Percentiles rank a stretch among this genome's conserved stretches.
phyloP scores from a whole-genome alignment of 1,139 yeast species.

The Pichia sp. region DNA sequence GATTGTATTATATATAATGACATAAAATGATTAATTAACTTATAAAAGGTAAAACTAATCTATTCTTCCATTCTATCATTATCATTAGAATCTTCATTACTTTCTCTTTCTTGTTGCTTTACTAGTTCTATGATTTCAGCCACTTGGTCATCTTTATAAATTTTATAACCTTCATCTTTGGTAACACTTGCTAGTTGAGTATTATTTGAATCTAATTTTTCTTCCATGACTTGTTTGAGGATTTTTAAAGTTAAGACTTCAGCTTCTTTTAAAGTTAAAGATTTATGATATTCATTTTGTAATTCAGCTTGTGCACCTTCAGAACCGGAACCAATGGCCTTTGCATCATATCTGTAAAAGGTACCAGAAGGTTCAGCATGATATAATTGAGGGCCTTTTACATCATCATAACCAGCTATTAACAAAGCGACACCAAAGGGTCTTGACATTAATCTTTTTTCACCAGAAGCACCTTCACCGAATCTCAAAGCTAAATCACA shows the following conservation, averaged over 20 bases:
- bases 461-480: constrained; percentile 98
- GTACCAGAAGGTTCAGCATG: constrained; percentile 99
- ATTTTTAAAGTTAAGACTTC: constrained; percentile 85
- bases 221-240: constrained; percentile 98
- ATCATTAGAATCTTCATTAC: constrained; percentile 25
- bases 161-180: constrained; percentile 74
- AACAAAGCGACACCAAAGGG: constrained; percentile 98
- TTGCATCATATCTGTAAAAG: constrained; percentile 93
- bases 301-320: constrained; percentile 99
- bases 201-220: constrained; percentile 89
- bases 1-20: background rate
- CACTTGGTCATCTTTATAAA: constrained; percentile 79
- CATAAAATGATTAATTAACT: too few relatives aligned
- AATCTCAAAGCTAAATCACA: constrained; percentile 95
- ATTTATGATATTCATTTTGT: constrained; percentile 93
- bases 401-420: constrained; percentile 89
- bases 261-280: constrained; percentile 89
- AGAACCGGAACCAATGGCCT: constrained; percentile 97
- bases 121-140: constrained; percentile 70
- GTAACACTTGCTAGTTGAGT: constrained; percentile 96
- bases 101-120: constrained; percentile 63
- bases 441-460: constrained; percentile 94
- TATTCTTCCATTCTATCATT: constrained; percentile 13
- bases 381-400: constrained; percentile 91
- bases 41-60: background rate